Evolutionary conservation across 306 rosid genomes (phyloP).

Genomic region (Cicer pinnatifidum): DNA sequence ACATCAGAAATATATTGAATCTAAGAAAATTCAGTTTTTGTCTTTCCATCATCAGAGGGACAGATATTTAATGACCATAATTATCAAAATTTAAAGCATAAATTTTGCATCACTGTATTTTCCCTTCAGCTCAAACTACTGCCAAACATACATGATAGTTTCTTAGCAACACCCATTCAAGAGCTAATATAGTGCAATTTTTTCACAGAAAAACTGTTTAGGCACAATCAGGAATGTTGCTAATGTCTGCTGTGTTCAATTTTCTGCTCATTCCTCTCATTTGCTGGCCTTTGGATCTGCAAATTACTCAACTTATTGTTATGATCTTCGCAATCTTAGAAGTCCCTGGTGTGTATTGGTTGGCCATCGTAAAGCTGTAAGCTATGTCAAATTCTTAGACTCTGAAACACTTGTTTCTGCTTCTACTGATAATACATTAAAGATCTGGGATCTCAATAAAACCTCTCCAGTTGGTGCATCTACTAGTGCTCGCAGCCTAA

Average conservation of each 20-base stretch:
- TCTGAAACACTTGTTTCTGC: conserved; percentile 91
- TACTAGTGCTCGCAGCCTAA: conserved; percentile 72
- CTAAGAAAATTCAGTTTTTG: not conserved
- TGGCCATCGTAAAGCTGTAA: conserved; percentile 88
- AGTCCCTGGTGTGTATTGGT: conserved; percentile 85
- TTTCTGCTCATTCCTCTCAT: conserved; percentile 85
- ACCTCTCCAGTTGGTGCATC: conserved; percentile 63
- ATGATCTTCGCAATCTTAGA: conserved; percentile 85
- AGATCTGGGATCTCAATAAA: conserved; percentile 91
- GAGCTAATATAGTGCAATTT: conserved; percentile 42
- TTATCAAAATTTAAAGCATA: conserved; percentile 18
- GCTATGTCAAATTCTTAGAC: conserved; percentile 92
- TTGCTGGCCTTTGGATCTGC: conserved; percentile 84
- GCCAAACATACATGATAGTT: conserved; percentile 5
- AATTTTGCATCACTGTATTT: conserved; percentile 31
- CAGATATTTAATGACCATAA: conserved; percentile 17
- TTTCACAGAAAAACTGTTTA: conserved; percentile 70
- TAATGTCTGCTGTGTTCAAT: conserved; percentile 94
- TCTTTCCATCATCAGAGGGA: conserved; percentile 13
- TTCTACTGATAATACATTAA: conserved; percentile 89
- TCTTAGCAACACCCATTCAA: conserved; percentile 25
- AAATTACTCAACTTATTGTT: conserved; percentile 83
- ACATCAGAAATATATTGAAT: conserved; percentile 33
- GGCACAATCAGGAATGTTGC: conserved; percentile 80
- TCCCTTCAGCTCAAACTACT: conserved; percentile 36